Conservation (phyloP, 164 flowering plant genomes). For the Buxus sempervirens region DNA sequence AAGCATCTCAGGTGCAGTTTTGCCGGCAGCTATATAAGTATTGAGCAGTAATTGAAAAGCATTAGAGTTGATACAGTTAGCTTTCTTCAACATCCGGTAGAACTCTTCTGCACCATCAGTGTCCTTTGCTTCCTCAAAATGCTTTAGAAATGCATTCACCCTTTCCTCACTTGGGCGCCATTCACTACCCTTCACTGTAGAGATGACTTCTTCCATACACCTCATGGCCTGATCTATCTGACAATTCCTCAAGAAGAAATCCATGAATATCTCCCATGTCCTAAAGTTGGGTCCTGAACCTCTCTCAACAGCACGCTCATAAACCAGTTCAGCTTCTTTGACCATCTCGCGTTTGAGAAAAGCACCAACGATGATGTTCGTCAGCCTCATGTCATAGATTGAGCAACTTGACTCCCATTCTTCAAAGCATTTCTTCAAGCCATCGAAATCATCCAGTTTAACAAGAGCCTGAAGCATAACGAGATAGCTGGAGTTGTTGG, state of each 20-base stretch:
- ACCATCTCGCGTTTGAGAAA: slow-evolving; percentile 46
- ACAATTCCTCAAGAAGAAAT: slow-evolving; percentile 30
- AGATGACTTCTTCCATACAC: slow-evolving; percentile 35
- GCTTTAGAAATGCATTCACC: slow-evolving; percentile 33
- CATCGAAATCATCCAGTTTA: slow-evolving; percentile 46
- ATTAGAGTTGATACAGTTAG: slow-evolving; percentile 29
- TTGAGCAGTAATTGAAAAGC: slow-evolving; percentile 35
- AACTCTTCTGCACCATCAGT: slow-evolving; percentile 56
- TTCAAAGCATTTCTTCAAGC: slow-evolving; percentile 33
- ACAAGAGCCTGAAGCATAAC: slow-evolving; percentile 52
- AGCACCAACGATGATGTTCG: slow-evolving; percentile 30
- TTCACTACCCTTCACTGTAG: slow-evolving; percentile 20
- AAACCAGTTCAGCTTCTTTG: slow-evolving; percentile 47
- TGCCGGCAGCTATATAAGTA: slow-evolving; percentile 48
- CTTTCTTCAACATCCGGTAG: slow-evolving; percentile 39
- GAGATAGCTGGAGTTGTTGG: slow-evolving; percentile 52
- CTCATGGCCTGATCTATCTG: slow-evolving; percentile 37
- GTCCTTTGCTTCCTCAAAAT: slow-evolving; percentile 41
- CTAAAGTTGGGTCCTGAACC: slow-evolving; percentile 24
- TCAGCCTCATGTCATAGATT: slow-evolving; percentile 49
- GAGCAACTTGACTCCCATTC: slow-evolving; percentile 57
- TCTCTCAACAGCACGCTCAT: slow-evolving; percentile 29
- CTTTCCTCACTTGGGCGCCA: slow-evolving; percentile 42
- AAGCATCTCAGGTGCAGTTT: slow-evolving; percentile 38
- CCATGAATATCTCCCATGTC: slow-evolving; percentile 45